These are phyloP conservation scores for Xylariaceae sp. DNA, from an alignment of 2,329 filamentous ascomycete species.

Conservation along the genomic window DNA sequence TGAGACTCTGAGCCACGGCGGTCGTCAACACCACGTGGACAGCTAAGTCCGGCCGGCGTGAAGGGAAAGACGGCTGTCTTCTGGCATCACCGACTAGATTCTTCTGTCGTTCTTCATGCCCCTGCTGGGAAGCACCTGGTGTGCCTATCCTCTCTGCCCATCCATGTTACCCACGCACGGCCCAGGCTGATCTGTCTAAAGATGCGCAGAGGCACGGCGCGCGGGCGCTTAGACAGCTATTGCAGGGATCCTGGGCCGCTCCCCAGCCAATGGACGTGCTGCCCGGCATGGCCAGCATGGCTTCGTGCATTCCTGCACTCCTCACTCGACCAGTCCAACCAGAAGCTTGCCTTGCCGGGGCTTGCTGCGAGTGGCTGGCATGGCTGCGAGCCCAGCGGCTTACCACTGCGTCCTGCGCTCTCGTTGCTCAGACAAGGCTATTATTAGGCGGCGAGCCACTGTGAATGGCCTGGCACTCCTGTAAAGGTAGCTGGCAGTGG, in stretches of 20 bases:
- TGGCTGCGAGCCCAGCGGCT: slow-evolving; percentile 13
- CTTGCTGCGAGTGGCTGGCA: slow-evolving; percentile 18
- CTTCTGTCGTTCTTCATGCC: too few species aligned
- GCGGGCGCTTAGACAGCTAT: slow-evolving; percentile 25
- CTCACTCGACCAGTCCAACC: slow-evolving; percentile 23
- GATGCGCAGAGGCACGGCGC: too few species aligned
- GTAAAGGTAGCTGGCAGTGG: too few species aligned
- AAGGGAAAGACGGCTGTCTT: too few species aligned
- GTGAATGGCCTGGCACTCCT: slow-evolving; percentile 16
- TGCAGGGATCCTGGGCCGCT: slow-evolving; percentile 16
- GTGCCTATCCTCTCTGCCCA: too few species aligned
- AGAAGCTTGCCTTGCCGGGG: slow-evolving; percentile 14
- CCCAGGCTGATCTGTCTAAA: too few species aligned
- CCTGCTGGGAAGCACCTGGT: too few species aligned
- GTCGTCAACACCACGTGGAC: too few species aligned
- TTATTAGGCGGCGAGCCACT: slow-evolving; percentile 21
- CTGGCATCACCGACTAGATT: too few species aligned
- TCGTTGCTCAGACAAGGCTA: slow-evolving; percentile 18
- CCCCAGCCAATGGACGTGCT: slow-evolving; percentile 17
- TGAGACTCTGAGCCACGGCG: not conserved
- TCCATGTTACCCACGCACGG: too few species aligned
- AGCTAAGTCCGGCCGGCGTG: too few species aligned
- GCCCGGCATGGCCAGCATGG: slow-evolving; percentile 12
- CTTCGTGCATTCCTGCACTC: slow-evolving; percentile 19
- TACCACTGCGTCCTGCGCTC: too few species aligned